phyloP scores from a whole-genome alignment of 2,329 filamentous ascomycete species.

The Hypoxylon sp. region DNA sequence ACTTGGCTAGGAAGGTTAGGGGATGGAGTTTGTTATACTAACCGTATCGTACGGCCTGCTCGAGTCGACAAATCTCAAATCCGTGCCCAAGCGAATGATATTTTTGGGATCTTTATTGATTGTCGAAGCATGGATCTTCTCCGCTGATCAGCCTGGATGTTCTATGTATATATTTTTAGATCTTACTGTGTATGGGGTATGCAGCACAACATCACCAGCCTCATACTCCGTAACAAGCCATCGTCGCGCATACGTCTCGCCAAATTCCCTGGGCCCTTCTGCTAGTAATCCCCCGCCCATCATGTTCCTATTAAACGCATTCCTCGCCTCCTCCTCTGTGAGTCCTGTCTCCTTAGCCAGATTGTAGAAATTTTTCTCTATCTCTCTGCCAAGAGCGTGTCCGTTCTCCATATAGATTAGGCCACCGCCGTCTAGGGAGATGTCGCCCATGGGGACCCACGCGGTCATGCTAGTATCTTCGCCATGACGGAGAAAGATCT shows the following conservation, averaged over 20 bases:
- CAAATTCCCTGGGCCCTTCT: slow-evolving; percentile 62
- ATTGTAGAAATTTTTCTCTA: slow-evolving; percentile 65
- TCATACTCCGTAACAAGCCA: slow-evolving; percentile 59
- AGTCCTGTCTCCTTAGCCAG: slow-evolving; percentile 66
- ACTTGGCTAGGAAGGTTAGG: no score
- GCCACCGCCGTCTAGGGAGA: slow-evolving; percentile 69
- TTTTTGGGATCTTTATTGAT: slow-evolving; percentile 68
- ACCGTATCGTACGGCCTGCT: slow-evolving; percentile 66
- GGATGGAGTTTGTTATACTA: slow-evolving; percentile 33
- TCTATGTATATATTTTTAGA: neutral
- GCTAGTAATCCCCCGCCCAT: slow-evolving; percentile 68
- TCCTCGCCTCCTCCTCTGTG: slow-evolving; percentile 65
- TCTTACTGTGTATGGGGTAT: slow-evolving; percentile 56
- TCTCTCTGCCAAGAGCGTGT: slow-evolving; percentile 61
- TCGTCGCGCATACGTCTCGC: slow-evolving; percentile 47
- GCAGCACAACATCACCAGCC: slow-evolving; percentile 60
- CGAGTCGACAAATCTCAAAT: slow-evolving; percentile 69
- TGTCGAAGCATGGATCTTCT: slow-evolving; percentile 70
- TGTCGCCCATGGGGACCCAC: slow-evolving; percentile 71
- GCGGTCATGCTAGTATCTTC: slow-evolving; percentile 69
- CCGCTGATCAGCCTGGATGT: slow-evolving; percentile 15
- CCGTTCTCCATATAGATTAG: slow-evolving; percentile 71
- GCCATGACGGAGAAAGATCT: slow-evolving; percentile 70
- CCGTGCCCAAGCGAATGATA: slow-evolving; percentile 69
- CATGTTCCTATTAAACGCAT: slow-evolving; percentile 73